Evolutionary conservation across 2,329 filamentous ascomycete species (phyloP).

Genomic region (Dothideomycetes sp.): DNA sequence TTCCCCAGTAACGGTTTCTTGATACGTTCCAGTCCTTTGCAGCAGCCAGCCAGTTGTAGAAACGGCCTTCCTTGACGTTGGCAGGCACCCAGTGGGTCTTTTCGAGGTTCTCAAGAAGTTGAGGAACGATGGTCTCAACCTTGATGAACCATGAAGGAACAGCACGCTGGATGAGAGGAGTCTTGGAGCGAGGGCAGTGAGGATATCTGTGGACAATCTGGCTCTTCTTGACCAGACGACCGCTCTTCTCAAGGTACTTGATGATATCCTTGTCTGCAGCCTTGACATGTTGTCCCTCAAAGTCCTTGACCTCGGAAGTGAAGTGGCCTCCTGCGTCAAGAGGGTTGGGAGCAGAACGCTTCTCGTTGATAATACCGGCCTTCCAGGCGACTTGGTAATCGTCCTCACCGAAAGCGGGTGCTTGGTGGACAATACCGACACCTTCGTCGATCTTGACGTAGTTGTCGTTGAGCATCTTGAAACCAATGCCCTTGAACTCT

Average conservation of each 20-base stretch:
- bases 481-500: slow-evolving; percentile 75
- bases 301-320: slow-evolving; percentile 67
- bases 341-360: slow-evolving; percentile 75
- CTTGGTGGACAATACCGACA: slow-evolving; percentile 88
- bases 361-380: slow-evolving; percentile 66
- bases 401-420: slow-evolving; percentile 89
- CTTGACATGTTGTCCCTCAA: slow-evolving; percentile 82
- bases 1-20: slow-evolving; percentile 91
- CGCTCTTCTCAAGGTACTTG: slow-evolving; percentile 70
- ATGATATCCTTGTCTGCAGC: slow-evolving; percentile 88
- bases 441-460: slow-evolving; percentile 88
- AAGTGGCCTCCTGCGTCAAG: slow-evolving; percentile 79
- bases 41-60: slow-evolving; percentile 83
- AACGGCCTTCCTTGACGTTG: slow-evolving; percentile 84
- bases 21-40: slow-evolving; percentile 95
- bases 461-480: slow-evolving; percentile 69
- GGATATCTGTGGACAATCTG: slow-evolving; percentile 88
- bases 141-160: slow-evolving; percentile 94
- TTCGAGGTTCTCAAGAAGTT: slow-evolving; percentile 87
- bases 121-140: slow-evolving; percentile 70
- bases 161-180: slow-evolving; percentile 82
- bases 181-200: slow-evolving; percentile 92
- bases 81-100: slow-evolving; percentile 84
- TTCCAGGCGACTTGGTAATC: slow-evolving; percentile 80
- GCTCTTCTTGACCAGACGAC: slow-evolving; percentile 72